phyloP scores from a whole-genome alignment of 2,329 filamentous ascomycete genomes.

The Hypoxylon sp. region DNA sequence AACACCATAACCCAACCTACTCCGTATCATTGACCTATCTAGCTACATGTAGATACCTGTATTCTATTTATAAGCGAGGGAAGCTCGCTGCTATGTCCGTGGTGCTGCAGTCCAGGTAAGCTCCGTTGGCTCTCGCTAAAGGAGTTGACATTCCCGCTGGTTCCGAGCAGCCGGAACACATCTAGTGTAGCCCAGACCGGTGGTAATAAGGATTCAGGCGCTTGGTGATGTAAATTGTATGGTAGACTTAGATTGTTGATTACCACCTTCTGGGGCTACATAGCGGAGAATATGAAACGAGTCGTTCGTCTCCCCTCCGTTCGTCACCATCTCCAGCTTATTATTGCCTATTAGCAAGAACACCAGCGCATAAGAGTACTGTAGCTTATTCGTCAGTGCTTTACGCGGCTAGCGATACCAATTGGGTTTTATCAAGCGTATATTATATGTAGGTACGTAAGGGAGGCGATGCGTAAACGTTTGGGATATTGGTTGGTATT shows the following conservation, averaged over 20 bases:
- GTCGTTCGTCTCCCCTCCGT: constrained; percentile 12
- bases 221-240: constrained; percentile 14
- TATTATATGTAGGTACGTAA: no score
- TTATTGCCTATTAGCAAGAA: constrained; percentile 31
- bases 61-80: constrained; percentile 1
- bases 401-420: constrained; percentile 46
- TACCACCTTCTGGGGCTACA: constrained; percentile 8
- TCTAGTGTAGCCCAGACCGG: constrained; percentile 6
- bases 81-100: neutral
- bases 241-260: constrained; percentile 7
- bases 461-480: constrained; percentile 14
- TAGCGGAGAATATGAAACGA: constrained; percentile 23
- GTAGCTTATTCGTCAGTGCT: constrained; percentile 29
- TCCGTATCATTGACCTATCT: constrained; percentile 18
- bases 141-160: constrained; percentile 26
- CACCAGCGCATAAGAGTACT: neutral
- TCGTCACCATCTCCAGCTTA: constrained; percentile 8
- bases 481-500: constrained; percentile 14
- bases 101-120: constrained; percentile 2
- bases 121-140: constrained; percentile 11
- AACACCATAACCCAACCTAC: constrained; percentile 18
- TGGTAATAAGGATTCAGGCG: constrained; percentile 28
- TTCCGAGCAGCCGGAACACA: constrained; percentile 36
- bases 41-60: constrained; percentile 2
- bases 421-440: constrained; percentile 37